A percentile compares a stretch with the other conserved stretches of the same genome.
Evolutionary conservation across 1,284 basidiomycete species (phyloP).

Genomic region (Heterobasidion parviporum): DNA sequence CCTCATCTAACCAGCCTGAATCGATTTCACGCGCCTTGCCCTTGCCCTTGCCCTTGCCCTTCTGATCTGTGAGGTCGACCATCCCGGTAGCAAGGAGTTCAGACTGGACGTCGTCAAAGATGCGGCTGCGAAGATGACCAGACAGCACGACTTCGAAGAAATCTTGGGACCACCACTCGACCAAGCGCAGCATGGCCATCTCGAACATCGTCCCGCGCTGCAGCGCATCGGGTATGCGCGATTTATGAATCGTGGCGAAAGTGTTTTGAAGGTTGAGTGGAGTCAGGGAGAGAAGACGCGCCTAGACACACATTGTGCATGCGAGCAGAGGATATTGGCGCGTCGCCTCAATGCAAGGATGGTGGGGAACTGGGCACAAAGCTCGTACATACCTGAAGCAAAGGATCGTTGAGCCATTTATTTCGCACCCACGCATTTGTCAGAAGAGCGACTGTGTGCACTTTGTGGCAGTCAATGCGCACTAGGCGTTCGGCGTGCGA

Average conservation of each 20-base stretch:
- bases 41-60: constrained; percentile 22
- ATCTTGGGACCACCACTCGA: constrained; percentile 73
- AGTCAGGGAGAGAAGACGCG: constrained; percentile 77
- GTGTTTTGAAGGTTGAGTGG: constrained; percentile 74
- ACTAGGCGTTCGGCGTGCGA: constrained; percentile 58
- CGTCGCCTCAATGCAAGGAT: too few species aligned
- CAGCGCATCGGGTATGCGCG: constrained; percentile 71
- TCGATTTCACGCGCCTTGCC: constrained; percentile 18
- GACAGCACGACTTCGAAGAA: constrained; percentile 61
- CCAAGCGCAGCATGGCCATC: constrained; percentile 63
- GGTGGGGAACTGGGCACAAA: not conserved
- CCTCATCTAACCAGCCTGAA: constrained; percentile 36
- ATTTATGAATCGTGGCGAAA: constrained; percentile 75
- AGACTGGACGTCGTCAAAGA: constrained; percentile 63
- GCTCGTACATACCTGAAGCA: constrained; percentile 63
- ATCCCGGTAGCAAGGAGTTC: constrained; percentile 29
- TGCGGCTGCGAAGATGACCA: constrained; percentile 66
- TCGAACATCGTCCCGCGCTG: constrained; percentile 84
- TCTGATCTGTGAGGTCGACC: constrained; percentile 12
- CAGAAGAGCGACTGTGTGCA: constrained; percentile 78
- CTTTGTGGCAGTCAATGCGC: constrained; percentile 77
- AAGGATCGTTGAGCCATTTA: constrained; percentile 74
- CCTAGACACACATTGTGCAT: constrained; percentile 33
- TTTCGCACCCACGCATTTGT: constrained; percentile 76
- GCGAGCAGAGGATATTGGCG: too few species aligned